Percentiles rank a stretch among this genome's conserved stretches.
phyloP scores from a whole-genome alignment of 2,329 filamentous ascomycete species.

The Chaetomium globosum region DNA sequence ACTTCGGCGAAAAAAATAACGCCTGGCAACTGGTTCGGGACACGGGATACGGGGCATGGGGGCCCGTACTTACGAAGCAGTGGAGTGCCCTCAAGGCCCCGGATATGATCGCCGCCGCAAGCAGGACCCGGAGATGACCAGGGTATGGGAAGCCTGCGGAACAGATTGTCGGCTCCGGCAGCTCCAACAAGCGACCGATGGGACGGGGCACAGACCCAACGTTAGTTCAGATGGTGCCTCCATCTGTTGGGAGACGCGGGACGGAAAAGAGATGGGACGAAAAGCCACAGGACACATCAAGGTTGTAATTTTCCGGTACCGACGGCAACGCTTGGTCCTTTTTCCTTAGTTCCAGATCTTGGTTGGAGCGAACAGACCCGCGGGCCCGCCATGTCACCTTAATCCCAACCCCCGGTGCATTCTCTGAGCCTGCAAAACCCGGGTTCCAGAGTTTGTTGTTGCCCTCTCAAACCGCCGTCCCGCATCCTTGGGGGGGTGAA shows the following conservation, averaged over 20 bases:
- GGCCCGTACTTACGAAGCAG: not conserved
- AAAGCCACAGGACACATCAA: conserved; percentile 6
- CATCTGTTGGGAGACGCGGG: conserved; percentile 8
- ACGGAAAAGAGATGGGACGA: conserved; percentile 20
- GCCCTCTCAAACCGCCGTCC: not conserved
- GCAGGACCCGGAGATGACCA: conserved; percentile 7
- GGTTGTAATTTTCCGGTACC: conserved; percentile 10
- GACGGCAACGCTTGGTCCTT: conserved; percentile 20
- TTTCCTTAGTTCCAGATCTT: conserved; percentile 10
- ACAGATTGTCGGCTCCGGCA: conserved; percentile 1
- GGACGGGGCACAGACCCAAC: conserved; percentile 10
- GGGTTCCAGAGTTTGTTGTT: conserved; percentile 6
- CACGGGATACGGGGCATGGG: not conserved
- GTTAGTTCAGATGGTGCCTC: not conserved
- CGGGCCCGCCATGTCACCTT: conserved; percentile 4
- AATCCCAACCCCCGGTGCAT: conserved; percentile 8
- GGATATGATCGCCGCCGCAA: conserved; percentile 10
- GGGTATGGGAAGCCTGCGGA: not conserved
- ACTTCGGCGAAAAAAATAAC: not conserved
- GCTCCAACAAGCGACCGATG: conserved; percentile 12
- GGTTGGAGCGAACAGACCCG: conserved; percentile 4
- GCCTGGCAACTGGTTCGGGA: not conserved
- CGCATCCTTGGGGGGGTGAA: not conserved
- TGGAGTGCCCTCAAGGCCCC: not conserved
- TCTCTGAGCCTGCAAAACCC: conserved; percentile 2